Base-by-base conservation (phyloP, 2,329 filamentous ascomycete species). In the Peltaster fructicola region DNA sequence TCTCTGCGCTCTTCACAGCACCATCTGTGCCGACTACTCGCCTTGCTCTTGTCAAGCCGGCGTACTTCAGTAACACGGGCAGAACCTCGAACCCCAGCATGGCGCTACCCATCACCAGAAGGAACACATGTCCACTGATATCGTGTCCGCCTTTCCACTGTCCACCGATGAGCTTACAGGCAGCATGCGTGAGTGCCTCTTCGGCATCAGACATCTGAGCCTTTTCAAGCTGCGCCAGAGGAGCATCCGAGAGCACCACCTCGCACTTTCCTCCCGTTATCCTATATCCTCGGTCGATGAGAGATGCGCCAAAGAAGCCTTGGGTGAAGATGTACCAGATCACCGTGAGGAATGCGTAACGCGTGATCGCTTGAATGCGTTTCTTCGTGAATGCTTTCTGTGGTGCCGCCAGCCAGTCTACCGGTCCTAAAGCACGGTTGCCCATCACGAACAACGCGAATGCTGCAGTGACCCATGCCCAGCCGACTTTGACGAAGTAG, bases 71-170 rank as follows among this genome's bases (percentile, higher is more conserved):
- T 4, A 74, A 57, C 49, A 57, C 57, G 25, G 63, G 60, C 57
- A 90, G 25, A 42, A 82, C 64, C 56, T 95, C 88, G 42, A 91
- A 71, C 51, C 76, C 63, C 25, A 95, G 56, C 43, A 92, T 78
- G 23, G 70, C 70, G 29, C 75, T 85, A 4, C 80, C 79, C 20
- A 93, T 57, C 5, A 90, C 81, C 23, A 98, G 63, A 55, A 98
- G 56, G 44, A 98, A 93, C 4, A 93, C 81, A 52, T 95, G 88
- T 0, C 88, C 88, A 32, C 77, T 88, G 39, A 98, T 85, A 51
- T 98, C 88, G 52, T 95, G 82, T 0, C 88, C 88, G n/a, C 88
- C 88, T 30, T 61, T 68, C 88, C 88, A 98, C 27, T 61, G 57
- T 0, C 88, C 85, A 5, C 85, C 85, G 0, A 71, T 68, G 3